Conservation (phyloP, 495 filamentous ascomycete species). For the Neurospora sp. region DNA sequence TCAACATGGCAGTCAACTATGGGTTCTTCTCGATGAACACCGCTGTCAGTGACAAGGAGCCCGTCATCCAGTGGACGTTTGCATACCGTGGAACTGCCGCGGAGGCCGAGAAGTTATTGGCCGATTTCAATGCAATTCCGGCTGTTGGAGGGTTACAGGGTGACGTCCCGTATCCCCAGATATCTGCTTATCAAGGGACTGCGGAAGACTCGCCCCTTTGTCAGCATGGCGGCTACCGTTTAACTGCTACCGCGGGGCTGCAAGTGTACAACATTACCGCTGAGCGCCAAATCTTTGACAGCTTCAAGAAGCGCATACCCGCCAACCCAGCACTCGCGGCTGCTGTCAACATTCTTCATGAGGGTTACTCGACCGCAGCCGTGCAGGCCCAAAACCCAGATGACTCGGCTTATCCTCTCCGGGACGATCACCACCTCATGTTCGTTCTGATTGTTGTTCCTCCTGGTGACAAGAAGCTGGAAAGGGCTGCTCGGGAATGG, state of each 20-base stretch:
- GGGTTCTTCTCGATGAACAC: not conserved
- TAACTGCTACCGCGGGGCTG: constrained; percentile 5
- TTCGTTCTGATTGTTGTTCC: not conserved
- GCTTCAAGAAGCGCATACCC: constrained; percentile 18
- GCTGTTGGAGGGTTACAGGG: not conserved
- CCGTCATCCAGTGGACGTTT: not conserved
- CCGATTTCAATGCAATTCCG: not conserved
- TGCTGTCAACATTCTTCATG: constrained; percentile 37
- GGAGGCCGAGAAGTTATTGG: not conserved
- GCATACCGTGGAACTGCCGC: not conserved
- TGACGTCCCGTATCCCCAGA: not conserved
- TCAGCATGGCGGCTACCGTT: not conserved
- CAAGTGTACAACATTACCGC: constrained; percentile 35
- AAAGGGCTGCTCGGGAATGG: not conserved
- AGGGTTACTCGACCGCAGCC: constrained; percentile 41
- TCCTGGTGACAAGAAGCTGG: not conserved
- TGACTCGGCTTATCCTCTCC: constrained; percentile 34
- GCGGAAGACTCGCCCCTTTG: too few species aligned
- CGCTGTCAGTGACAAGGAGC: not conserved
- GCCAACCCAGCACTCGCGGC: constrained; percentile 22
- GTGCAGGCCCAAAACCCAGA: constrained; percentile 27
- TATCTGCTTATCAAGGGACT: not conserved
- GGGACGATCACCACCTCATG: constrained; percentile 8
- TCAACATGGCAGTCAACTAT: constrained; percentile 14
- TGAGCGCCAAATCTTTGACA: constrained; percentile 28